Percentiles rank a stretch among this genome's conserved stretches.
phyloP scores from a whole-genome alignment of 176 grass and related monocot genomes.

The Cymbopogon citratus region DNA sequence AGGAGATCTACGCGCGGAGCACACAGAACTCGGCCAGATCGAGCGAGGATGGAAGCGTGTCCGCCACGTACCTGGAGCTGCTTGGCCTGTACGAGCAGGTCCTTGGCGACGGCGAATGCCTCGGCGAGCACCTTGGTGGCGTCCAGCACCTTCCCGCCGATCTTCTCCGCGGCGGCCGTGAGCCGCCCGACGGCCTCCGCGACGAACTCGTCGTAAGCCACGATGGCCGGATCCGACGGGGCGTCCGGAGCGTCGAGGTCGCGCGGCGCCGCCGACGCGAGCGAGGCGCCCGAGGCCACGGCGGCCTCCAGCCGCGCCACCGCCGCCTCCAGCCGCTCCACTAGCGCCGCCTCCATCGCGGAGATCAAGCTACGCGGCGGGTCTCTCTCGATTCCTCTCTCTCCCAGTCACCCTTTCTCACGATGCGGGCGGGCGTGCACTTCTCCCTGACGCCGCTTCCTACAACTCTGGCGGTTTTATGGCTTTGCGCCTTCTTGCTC shows the following conservation, averaged over 20 bases:
- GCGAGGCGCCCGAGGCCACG: constrained; percentile 43
- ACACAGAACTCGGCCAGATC: not conserved
- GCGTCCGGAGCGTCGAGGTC: constrained; percentile 15
- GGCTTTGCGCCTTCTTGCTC: not conserved
- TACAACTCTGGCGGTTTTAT: constrained; percentile 14
- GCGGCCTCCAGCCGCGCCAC: constrained; percentile 76
- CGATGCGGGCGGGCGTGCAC: not conserved
- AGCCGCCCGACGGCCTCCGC: constrained; percentile 47
- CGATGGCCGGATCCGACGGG: constrained; percentile 62
- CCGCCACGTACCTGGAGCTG: constrained; percentile 51
- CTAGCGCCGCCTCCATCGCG: constrained; percentile 67
- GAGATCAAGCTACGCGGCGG: not conserved
- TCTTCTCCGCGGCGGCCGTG: constrained; percentile 61
- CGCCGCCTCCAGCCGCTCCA: constrained; percentile 83
- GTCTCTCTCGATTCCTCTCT: not conserved
- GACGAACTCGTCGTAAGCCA: constrained; percentile 79
- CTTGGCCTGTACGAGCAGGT: constrained; percentile 78
- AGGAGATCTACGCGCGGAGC: constrained; percentile 16
- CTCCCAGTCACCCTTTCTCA: not conserved
- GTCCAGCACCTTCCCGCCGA: constrained; percentile 84
- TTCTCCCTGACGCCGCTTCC: constrained; percentile 33
- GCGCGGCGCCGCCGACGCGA: constrained; percentile 28
- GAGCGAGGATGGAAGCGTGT: not conserved
- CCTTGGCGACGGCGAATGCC: constrained; percentile 62
- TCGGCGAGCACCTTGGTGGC: constrained; percentile 67